A percentile compares a stretch with the other conserved stretches of the same genome.
These are phyloP conservation scores for Quercus glauca DNA, from an alignment of 306 rosid genomes.

Conservation along the genomic window DNA sequence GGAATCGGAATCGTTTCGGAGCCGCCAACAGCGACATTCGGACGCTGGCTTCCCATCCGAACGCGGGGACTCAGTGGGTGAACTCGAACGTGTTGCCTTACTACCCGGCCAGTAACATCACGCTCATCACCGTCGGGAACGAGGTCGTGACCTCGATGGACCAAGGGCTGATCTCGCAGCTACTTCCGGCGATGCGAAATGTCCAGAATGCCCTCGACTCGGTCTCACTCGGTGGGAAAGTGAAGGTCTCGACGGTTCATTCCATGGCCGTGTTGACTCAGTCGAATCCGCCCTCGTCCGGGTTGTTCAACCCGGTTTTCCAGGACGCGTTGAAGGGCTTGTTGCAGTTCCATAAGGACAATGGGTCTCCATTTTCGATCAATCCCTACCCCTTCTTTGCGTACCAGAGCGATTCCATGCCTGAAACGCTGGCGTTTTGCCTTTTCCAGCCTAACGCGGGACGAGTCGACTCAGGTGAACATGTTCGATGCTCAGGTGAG, in stretches of 20 bases:
- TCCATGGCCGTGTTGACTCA: constrained; percentile 68
- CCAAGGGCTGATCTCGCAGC: constrained; percentile 48
- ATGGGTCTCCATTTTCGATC: constrained; percentile 57
- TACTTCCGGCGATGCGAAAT: constrained; percentile 78
- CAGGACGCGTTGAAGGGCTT: constrained; percentile 38
- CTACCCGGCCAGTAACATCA: constrained; percentile 65
- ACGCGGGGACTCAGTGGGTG: constrained; percentile 65
- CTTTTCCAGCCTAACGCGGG: constrained; percentile 76
- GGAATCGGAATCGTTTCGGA: constrained; percentile 63
- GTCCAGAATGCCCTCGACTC: constrained; percentile 60
- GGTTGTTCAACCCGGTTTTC: constrained; percentile 47
- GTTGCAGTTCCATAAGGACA: constrained; percentile 56
- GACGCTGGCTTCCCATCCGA: constrained; percentile 55
- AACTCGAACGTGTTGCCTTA: constrained; percentile 61
- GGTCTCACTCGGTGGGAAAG: constrained; percentile 55
- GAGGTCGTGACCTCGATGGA: constrained; percentile 65
- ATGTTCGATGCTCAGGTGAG: constrained; percentile 96
- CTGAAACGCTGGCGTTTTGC: constrained; percentile 83
- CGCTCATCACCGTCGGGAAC: constrained; percentile 74
- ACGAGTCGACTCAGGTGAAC: constrained; percentile 76
- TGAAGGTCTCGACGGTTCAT: constrained; percentile 79
- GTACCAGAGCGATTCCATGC: constrained; percentile 71
- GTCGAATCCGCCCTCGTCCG: constrained; percentile 87
- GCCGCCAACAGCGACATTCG: constrained; percentile 63
- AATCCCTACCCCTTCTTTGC: constrained; percentile 91